phyloP scores from a whole-genome alignment of 2,329 filamentous ascomycete species.

The Herpomyces periplanetae region DNA sequence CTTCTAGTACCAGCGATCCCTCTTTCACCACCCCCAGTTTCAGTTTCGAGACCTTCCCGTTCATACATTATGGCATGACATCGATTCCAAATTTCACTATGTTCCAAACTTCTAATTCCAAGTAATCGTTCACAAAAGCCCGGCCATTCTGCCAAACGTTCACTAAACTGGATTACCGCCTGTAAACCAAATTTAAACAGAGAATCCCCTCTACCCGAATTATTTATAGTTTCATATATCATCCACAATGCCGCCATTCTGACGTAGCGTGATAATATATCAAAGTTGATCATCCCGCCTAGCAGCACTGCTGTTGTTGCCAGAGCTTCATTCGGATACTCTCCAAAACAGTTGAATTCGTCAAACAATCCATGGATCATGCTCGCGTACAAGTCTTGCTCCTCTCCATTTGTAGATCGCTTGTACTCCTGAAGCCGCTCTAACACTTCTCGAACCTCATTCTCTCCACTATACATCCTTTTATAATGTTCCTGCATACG shows the following conservation, averaged over 20 bases:
- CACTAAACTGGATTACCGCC: conserved; percentile 53
- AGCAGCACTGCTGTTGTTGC: conserved; percentile 88
- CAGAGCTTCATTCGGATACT: conserved; percentile 78
- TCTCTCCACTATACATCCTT: conserved; percentile 76
- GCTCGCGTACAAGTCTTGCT: conserved; percentile 83
- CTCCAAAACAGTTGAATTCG: conserved; percentile 74
- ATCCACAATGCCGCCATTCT: conserved; percentile 80
- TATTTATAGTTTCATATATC: conserved; percentile 80
- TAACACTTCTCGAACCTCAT: conserved; percentile 51
- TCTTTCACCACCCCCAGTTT: conserved; percentile 15
- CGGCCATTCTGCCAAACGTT: conserved; percentile 66
- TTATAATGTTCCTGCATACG: conserved; percentile 96
- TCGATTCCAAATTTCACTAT: conserved; percentile 45
- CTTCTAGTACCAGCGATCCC: conserved; percentile 6
- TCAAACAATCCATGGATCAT: conserved; percentile 97
- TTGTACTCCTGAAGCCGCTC: conserved; percentile 56
- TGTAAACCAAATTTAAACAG: conserved; percentile 98
- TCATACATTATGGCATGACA: conserved; percentile 40
- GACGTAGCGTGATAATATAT: conserved; percentile 54
- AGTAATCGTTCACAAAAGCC: conserved; percentile 57
- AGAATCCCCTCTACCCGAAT: conserved; percentile 37
- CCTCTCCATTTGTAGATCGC: conserved; percentile 34
- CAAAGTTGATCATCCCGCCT: conserved; percentile 76
- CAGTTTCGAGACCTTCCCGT: conserved; percentile 18
- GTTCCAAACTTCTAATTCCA: conserved; percentile 38